Percentiles rank a stretch among this genome's conserved stretches.
Evolutionary conservation across 192 early-diverging fungal genomes (phyloP).

Genomic region (Podochytrium sp.): DNA sequence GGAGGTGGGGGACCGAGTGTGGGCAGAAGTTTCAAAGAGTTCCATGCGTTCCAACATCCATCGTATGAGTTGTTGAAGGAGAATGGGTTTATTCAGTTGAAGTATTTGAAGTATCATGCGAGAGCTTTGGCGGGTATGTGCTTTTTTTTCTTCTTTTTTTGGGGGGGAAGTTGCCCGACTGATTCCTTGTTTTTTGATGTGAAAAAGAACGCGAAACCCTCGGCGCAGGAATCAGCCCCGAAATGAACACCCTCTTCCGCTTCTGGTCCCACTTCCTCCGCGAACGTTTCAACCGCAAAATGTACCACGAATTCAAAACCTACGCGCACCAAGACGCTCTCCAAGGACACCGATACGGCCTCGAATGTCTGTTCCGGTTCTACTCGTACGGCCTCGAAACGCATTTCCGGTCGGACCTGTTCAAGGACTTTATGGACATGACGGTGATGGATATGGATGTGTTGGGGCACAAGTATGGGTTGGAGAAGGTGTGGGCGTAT

Average conservation of each 20-base stretch:
- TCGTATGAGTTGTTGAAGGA: constrained; percentile 91
- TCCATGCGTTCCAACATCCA: constrained; percentile 73
- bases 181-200: no score
- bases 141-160: not conserved
- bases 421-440: constrained; percentile 86
- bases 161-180: not conserved
- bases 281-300: constrained; percentile 92
- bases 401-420: constrained; percentile 82
- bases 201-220: constrained; percentile 83
- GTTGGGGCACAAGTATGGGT: constrained; percentile 68
- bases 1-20: not conserved
- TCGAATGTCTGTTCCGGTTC: constrained; percentile 97
- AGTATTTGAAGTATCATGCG: constrained; percentile 92
- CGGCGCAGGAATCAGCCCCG: constrained; percentile 87
- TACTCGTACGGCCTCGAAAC: constrained; percentile 95
- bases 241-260: constrained; percentile 96
- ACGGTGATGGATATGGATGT: constrained; percentile 75
- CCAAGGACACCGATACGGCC: constrained; percentile 86
- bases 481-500: constrained; percentile 97
- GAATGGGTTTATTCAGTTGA: constrained; percentile 97
- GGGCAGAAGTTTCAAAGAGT: constrained; percentile 46
- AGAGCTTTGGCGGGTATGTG: constrained; percentile 77
- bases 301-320: constrained; percentile 92
- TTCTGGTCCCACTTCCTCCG: constrained; percentile 99
- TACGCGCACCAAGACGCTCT: constrained; percentile 88